Evolutionary conservation across 257 asterid species (phyloP).

Genomic region (Solanum chmielewskii): DNA sequence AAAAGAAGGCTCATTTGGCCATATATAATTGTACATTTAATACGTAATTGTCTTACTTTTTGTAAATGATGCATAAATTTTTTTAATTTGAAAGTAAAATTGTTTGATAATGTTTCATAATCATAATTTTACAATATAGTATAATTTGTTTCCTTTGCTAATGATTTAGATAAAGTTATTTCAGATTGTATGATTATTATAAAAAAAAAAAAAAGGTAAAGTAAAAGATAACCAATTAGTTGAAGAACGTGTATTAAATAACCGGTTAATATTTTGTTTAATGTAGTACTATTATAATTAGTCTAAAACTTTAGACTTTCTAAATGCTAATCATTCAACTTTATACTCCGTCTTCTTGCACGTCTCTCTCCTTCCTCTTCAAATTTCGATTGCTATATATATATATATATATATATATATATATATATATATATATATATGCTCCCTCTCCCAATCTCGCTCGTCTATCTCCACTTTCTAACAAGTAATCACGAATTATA

Average conservation of each 20-base stretch:
- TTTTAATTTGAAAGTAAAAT: no score
- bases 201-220: background rate
- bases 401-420: no score
- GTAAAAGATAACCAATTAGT: background rate
- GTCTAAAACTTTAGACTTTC: background rate
- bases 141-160: background rate
- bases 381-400: no score
- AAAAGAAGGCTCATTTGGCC: background rate
- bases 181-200: background rate
- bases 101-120: background rate
- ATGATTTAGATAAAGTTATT: background rate
- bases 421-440: no score
- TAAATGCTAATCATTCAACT: no score
- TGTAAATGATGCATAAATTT: background rate
- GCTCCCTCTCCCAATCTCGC: no score
- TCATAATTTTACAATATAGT: background rate
- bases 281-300: background rate
- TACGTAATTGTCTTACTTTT: background rate
- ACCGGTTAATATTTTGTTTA: no score
- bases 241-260: background rate
- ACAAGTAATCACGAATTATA: no score
- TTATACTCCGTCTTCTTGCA: no score
- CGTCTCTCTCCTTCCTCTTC: no score
- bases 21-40: background rate
- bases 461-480: no score